These are phyloP conservation scores for Amanita subjunquillea DNA, from an alignment of 768 basidiomycete genomes.

Conservation along the genomic window DNA sequence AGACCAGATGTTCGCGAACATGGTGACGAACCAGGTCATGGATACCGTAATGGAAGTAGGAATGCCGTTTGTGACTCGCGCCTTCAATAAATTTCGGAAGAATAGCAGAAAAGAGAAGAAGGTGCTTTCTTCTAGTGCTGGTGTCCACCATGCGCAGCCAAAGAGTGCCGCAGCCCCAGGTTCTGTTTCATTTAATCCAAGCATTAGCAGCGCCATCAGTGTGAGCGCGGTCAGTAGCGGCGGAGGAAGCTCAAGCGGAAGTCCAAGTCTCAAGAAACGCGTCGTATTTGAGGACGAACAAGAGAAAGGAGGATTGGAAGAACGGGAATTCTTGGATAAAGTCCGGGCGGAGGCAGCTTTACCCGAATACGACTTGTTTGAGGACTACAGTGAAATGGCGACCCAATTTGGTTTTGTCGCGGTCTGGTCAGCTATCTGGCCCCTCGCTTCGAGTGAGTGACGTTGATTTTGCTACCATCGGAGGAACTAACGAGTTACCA, in stretches of 20 bases:
- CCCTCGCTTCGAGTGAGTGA: slow-evolving; percentile 63
- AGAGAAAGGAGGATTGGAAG: slow-evolving; percentile 46
- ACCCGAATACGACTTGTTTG: slow-evolving; percentile 73
- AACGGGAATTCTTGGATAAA: slow-evolving; percentile 69
- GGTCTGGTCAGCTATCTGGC: slow-evolving; percentile 93
- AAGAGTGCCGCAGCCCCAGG: slow-evolving; percentile 12
- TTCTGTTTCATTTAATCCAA: background rate
- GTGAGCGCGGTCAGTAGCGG: background rate
- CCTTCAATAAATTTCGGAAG: slow-evolving; percentile 37
- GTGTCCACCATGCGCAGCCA: background rate
- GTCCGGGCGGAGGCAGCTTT: slow-evolving; percentile 70
- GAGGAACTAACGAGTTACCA: background rate
- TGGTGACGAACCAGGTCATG: slow-evolving; percentile 80
- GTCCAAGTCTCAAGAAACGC: slow-evolving; percentile 41
- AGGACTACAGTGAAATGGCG: slow-evolving; percentile 95
- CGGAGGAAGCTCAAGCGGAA: slow-evolving; percentile 12
- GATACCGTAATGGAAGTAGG: slow-evolving; percentile 73
- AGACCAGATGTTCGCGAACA: slow-evolving; percentile 90
- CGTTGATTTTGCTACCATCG: background rate
- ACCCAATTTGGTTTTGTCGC: slow-evolving; percentile 91
- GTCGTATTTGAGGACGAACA: slow-evolving; percentile 67
- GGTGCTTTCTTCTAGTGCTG: slow-evolving; percentile 4
- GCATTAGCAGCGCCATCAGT: background rate
- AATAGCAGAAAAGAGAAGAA: slow-evolving; percentile 23
- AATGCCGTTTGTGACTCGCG: slow-evolving; percentile 68